Base-by-base conservation (phyloP, 805 yeast species). In the Yamadazyma insecticola region DNA sequence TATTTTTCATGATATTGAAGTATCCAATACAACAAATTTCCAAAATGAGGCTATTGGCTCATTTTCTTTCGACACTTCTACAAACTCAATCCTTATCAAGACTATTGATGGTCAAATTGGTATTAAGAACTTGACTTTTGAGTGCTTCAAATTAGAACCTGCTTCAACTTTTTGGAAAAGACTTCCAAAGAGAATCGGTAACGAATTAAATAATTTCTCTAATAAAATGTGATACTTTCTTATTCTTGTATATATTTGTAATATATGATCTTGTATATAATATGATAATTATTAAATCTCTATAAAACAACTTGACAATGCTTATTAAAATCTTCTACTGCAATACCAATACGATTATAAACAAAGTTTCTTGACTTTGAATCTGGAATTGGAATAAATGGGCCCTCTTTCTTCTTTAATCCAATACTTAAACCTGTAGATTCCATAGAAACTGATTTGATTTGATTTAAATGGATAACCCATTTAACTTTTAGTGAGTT, bases 351-450 rank as follows among this genome's bases (percentile, higher is more conserved):
- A 48, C 73, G 74, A 40, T 65, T 71, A 64, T 87, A 88, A 33
- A 90, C 57, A 50, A 74, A 78, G 37, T 66, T 65, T 40, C 89
- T 68, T 36, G 80, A 78, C 7, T 70, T 58, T 13, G 66, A 62
- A 32, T 85, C 92, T 0, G 84, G 77, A 24, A 90, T 67, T 2
- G 96, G 95, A 28, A 90, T 76, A 51, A 90, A 90, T 5, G 70
- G 70, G 1, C 70, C 72, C 13, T 47, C 50, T 22, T 67, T 67
- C 16, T 70, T 72, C 45, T 76, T 72, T 36, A 82, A 61, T 8
- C 70, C 75, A 39, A 90, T 69, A 29, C 74, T 72, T 20, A 90
- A 74, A 0, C 98, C 98, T 0, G 88, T 78, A 14, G 75, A 66
- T 44, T 86, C 96, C 46, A 83, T 68, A 0, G 85, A 71, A 22